Percentiles rank a stretch among this genome's conserved stretches.
These are phyloP conservation scores for Kwoniella dejecticola DNA, from an alignment of 768 basidiomycete species.

Conservation along the genomic window DNA sequence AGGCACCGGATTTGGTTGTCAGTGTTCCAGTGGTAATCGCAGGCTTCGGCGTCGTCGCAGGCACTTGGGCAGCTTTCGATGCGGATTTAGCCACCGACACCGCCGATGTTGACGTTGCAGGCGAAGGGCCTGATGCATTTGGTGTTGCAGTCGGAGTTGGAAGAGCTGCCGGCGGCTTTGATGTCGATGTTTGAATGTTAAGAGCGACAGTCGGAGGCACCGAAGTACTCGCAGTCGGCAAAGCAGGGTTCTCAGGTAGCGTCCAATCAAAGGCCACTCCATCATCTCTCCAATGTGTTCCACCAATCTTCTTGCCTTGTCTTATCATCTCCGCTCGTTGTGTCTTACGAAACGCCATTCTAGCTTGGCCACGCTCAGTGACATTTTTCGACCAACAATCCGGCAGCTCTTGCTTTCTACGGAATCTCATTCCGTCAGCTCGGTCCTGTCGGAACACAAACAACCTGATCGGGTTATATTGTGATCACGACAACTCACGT, in stretches of 20 bases:
- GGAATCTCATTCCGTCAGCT: neutral
- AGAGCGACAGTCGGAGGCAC: neutral
- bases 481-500: too few species aligned
- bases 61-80: too few species aligned
- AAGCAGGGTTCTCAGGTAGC: neutral
- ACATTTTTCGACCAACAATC: conserved; percentile 12
- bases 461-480: too few species aligned
- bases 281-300: conserved; percentile 20
- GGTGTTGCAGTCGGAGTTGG: neutral
- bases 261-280: conserved; percentile 26
- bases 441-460: too few species aligned
- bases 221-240: neutral
- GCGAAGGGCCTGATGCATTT: neutral
- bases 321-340: neutral
- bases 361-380: neutral
- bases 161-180: neutral
- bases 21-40: too few species aligned
- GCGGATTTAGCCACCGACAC: too few species aligned
- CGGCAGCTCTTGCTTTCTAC: conserved; percentile 8
- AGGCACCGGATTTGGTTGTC: too few species aligned
- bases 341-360: conserved; percentile 2
- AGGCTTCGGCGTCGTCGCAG: too few species aligned
- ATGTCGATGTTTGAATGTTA: neutral
- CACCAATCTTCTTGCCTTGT: conserved; percentile 16
- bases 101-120: too few species aligned